Conservation (phyloP, 2,329 filamentous ascomycete genomes). For the Diplodia sapinea region DNA sequence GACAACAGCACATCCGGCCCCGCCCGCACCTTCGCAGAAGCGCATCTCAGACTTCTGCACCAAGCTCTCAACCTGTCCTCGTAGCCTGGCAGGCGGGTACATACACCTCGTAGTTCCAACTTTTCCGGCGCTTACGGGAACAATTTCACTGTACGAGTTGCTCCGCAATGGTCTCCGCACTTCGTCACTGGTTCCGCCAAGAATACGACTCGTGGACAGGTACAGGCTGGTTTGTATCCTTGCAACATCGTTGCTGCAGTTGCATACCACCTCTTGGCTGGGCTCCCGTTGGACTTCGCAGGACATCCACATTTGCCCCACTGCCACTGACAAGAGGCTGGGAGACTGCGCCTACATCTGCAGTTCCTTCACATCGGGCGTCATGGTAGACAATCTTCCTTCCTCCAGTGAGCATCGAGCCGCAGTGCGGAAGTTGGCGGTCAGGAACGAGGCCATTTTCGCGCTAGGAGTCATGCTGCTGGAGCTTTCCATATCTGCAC, state of each 20-base stretch:
- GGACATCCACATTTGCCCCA: constrained; percentile 3
- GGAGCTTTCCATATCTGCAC: constrained; percentile 7
- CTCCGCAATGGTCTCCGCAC: constrained; percentile 1
- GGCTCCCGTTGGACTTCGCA: constrained; percentile 6
- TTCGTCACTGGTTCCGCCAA: constrained; percentile 1
- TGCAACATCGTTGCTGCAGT: constrained; percentile 1
- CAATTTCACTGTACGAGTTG: constrained; percentile 21
- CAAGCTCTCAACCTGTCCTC: too few species aligned
- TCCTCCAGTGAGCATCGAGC: neutral
- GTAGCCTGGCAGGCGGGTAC: neutral
- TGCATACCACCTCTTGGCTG: neutral
- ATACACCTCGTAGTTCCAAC: neutral
- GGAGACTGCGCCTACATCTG: constrained; percentile 18
- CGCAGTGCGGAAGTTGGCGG: neutral
- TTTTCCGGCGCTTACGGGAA: neutral
- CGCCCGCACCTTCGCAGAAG: neutral
- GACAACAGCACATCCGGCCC: neutral
- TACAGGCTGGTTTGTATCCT: constrained; percentile 1
- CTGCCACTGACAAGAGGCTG: neutral
- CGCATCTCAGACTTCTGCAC: neutral
- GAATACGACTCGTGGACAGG: constrained; percentile 11
- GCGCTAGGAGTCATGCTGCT: constrained; percentile 6
- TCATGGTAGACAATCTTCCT: neutral
- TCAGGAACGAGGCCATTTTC: constrained; percentile 17
- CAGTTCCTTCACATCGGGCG: neutral